These are phyloP conservation scores for Eucalyptus regnans DNA, from an alignment of 345 rosid species.

Conservation along the genomic window DNA sequence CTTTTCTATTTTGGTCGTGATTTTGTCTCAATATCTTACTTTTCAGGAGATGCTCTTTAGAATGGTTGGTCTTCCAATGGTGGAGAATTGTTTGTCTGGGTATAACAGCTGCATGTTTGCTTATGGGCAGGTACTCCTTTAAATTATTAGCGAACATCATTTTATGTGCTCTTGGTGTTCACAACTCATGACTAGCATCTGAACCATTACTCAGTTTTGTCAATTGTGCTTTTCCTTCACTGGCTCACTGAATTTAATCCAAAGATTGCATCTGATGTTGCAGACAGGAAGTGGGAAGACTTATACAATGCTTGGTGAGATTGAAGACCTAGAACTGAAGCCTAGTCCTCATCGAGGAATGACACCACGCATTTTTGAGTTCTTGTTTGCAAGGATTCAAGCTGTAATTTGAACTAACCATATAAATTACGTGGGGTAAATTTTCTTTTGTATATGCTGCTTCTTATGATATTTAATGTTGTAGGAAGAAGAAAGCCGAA, in stretches of 20 bases:
- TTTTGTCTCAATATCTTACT: background rate
- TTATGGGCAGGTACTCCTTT: slow-evolving; percentile 77
- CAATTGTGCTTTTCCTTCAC: background rate
- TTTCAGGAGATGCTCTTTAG: slow-evolving; percentile 80
- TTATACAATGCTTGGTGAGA: slow-evolving; percentile 87
- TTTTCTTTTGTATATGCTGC: background rate
- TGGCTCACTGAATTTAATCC: background rate
- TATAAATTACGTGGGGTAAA: background rate
- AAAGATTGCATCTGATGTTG: slow-evolving; percentile 4
- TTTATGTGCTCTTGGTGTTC: background rate
- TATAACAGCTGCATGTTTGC: slow-evolving; percentile 98
- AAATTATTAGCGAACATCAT: background rate
- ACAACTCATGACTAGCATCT: background rate
- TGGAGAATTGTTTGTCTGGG: slow-evolving; percentile 95
- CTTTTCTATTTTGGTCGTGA: background rate
- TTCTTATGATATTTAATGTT: background rate
- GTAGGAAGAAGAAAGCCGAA: slow-evolving; percentile 94
- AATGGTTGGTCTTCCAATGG: slow-evolving; percentile 88
- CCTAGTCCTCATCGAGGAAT: slow-evolving; percentile 84
- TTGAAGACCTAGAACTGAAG: slow-evolving; percentile 66
- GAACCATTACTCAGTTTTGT: background rate
- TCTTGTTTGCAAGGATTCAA: slow-evolving; percentile 92
- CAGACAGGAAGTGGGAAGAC: slow-evolving; percentile 99
- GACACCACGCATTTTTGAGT: slow-evolving; percentile 95
- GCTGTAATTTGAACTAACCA: slow-evolving; percentile 36